phyloP scores from a whole-genome alignment of 805 yeast genomes.

The Nakazawaea holstii region DNA sequence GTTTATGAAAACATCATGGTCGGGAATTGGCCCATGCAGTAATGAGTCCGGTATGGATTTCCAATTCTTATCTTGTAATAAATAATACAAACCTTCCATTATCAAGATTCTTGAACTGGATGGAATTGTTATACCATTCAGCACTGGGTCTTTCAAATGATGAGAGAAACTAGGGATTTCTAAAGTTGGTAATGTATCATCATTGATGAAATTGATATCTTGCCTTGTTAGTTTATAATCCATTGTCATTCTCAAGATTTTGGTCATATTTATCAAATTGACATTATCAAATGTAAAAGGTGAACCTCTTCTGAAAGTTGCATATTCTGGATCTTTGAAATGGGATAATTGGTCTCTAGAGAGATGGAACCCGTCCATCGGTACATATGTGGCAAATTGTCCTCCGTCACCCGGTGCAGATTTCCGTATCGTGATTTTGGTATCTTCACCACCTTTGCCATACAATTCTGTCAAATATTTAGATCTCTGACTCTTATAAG shows the following conservation, averaged over 20 bases:
- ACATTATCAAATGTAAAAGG: slow-evolving; percentile 78
- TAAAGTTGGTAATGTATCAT: slow-evolving; percentile 19
- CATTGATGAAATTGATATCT: slow-evolving; percentile 2
- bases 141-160: slow-evolving; percentile 64
- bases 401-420: not conserved
- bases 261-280: slow-evolving; percentile 31
- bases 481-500: not conserved
- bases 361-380: slow-evolving; percentile 80
- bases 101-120: slow-evolving; percentile 50
- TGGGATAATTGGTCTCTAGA: slow-evolving; percentile 40
- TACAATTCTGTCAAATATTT: not conserved
- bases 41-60: slow-evolving; percentile 32
- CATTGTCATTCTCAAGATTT: slow-evolving; percentile 23
- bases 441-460: slow-evolving; percentile 8
- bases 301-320: slow-evolving; percentile 70
- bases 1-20: not conserved
- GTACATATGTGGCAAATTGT: slow-evolving; percentile 40
- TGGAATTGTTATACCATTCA: slow-evolving; percentile 40
- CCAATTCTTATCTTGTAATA: slow-evolving; percentile 61
- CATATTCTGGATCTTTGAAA: slow-evolving; percentile 50
- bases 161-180: slow-evolving; percentile 74
- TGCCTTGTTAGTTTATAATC: not conserved
- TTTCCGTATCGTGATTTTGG: slow-evolving; percentile 1
- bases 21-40: slow-evolving; percentile 10
- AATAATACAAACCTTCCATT: slow-evolving; percentile 73